These are phyloP conservation scores for Breviolum minutum DNA, from an alignment of 73 alveolate species.

Conservation along the genomic window DNA sequence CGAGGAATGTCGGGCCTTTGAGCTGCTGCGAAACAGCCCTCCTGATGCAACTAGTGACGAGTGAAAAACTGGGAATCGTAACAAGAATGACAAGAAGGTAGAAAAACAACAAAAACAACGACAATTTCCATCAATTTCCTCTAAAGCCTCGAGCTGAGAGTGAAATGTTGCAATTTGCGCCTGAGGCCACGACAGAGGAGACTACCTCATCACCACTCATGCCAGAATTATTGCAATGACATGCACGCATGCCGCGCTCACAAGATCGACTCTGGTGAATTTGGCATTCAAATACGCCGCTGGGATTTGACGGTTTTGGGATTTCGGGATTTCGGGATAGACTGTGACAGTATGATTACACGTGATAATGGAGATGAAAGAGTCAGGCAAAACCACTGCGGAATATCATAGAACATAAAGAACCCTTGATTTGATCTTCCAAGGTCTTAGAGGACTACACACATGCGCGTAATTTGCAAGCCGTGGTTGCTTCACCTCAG, in stretches of 20 bases:
- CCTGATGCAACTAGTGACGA: background rate
- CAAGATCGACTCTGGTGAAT: slow-evolving; percentile 71
- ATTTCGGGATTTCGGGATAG: background rate
- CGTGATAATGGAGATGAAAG: too few relatives aligned
- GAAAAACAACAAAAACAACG: background rate
- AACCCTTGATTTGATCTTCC: too few relatives aligned
- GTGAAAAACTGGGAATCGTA: background rate
- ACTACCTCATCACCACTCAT: slow-evolving; percentile 95
- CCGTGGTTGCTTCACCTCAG: too few relatives aligned
- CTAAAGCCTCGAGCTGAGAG: background rate
- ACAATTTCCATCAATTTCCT: too few relatives aligned
- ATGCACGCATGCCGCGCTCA: slow-evolving; percentile 98
- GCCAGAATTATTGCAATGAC: slow-evolving; percentile 98
- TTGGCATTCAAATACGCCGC: slow-evolving; percentile 72
- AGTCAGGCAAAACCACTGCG: too few relatives aligned
- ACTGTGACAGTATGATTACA: too few relatives aligned
- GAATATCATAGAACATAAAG: too few relatives aligned
- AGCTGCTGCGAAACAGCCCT: slow-evolving; percentile 62
- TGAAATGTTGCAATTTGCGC: background rate
- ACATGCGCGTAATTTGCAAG: too few relatives aligned
- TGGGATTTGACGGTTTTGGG: background rate
- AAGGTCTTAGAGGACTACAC: too few relatives aligned
- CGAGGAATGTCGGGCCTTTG: slow-evolving; percentile 94
- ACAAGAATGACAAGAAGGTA: too few relatives aligned
- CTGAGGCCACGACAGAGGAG: slow-evolving; percentile 83